Base-by-base conservation (phyloP, 2,329 filamentous ascomycete species). In the Pseudocercospora fuligena region DNA sequence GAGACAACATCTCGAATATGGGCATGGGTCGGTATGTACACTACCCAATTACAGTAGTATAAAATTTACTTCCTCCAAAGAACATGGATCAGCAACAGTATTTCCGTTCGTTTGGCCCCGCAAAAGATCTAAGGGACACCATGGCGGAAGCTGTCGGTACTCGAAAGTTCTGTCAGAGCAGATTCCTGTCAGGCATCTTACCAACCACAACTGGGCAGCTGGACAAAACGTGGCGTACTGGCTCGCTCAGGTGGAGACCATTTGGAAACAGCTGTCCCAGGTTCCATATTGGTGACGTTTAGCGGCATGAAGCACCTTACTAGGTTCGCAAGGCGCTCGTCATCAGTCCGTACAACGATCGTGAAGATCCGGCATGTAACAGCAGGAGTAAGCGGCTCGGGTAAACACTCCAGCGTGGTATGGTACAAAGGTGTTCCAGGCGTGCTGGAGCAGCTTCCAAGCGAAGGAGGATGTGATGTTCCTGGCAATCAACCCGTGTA, bases 261-360 rank as follows among this genome's bases (percentile, higher is more conserved):
- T 63, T 66, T 64, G 65, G 65, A 63, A 61, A 57, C 25, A 60
- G 53, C n/a, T 25, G 19, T 25, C 19, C 49, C 46, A 53, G 54
- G 60, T 63, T n/a, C 60, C 54, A 66, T 51, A 61, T 56, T 60
- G 64, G 60, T 66, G 65, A 66, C 65, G 65, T 66, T 56, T 60
- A 64, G 65, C 65, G 62, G 65, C 65, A 66, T 61, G 49, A 47
- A 46, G 25, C 25, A 25, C 9, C 51, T 54, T 29, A n/a, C 25
- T 31, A 63, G 65, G 31, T 61, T 60, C 43, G 43, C 47, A 21
- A 46, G 47, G 62, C 36, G 54, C 40, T 58, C 62, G 27, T 60
- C 61, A 49, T 64, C 51, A 54, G 43, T 36, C 23, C 25, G 31
- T 60, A 64, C 43, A 61, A 29, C 25, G 36, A 36, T 58, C 29